Base-by-base conservation (phyloP, 73 alveolate genomes). In the Tetrahymena thermophila region DNA sequence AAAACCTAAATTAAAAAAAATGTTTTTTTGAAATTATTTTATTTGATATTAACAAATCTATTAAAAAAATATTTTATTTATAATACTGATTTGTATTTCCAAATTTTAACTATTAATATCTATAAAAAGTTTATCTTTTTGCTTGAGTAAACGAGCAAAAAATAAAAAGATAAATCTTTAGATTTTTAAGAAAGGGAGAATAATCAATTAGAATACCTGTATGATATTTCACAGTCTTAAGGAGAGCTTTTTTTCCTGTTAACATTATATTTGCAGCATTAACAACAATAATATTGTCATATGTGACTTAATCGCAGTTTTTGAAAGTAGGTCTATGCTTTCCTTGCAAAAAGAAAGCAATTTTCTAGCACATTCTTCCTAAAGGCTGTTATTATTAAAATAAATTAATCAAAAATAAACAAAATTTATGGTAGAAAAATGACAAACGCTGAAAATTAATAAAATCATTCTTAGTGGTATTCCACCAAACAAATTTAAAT, bases 321-420 rank as follows among this genome's bases (percentile, higher is more conserved):
- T 25, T 71, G 89, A 71, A 71, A 71, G 35, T 71, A 19, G 89
- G 89, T 71, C 89, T 71, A 34, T 71, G 89, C 89, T 71, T 71
- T 0, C 89, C 89, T 31, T 71, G 37, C 31, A 71, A 71, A 71
- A 71, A 71, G 89, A 71, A 71, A 1, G 89, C 89, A 71, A 71
- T 71, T 71, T 71, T 71, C 89, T 71, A 71, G 89, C 89, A 71
- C 89, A 71, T 71, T 71, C 89, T 71, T 71, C 89, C 89, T 34
- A 71, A 71, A 71, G 89, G 89, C 89, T 71, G 37, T 71, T 71
- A 28, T 28, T 71, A 71, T 71, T 71, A 31, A 71, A 71, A 19
- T 10, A 28, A 71, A 71, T 31, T 50, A 50, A 50, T 50, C 31
- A 9, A 71, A 71, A 71, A 17, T 71, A 71, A 71, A 71, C 37